Conservation (phyloP, 2,329 filamentous ascomycete genomes). For the Scortechinia acanthostroma region DNA sequence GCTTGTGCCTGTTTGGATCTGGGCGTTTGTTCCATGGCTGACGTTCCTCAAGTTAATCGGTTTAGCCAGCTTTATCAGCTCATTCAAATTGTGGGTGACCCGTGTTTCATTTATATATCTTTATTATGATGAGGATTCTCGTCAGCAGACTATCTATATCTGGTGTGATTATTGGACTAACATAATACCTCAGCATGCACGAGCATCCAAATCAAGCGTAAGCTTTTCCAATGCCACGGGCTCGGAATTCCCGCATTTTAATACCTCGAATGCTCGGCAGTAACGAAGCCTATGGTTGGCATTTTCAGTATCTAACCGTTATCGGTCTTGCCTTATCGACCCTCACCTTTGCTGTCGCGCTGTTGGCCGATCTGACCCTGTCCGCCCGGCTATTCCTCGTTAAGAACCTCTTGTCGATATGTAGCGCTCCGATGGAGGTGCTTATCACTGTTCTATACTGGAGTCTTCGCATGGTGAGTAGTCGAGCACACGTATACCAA, state of each 20-base stretch:
- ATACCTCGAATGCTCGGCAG: too few species aligned
- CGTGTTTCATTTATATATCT: neutral
- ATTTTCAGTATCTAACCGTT: slow-evolving; percentile 59
- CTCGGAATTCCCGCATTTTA: slow-evolving; percentile 6
- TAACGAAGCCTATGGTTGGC: slow-evolving; percentile 56
- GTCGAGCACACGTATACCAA: slow-evolving; percentile 8
- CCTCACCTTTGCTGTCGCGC: slow-evolving; percentile 39
- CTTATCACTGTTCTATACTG: slow-evolving; percentile 55
- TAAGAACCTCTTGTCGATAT: slow-evolving; percentile 50
- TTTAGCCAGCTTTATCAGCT: slow-evolving; percentile 28
- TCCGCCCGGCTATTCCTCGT: slow-evolving; percentile 40
- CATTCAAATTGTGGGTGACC: slow-evolving; percentile 34
- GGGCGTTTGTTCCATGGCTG: slow-evolving; percentile 9
- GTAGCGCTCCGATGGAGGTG: slow-evolving; percentile 50
- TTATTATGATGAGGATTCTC: too few species aligned
- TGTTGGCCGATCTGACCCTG: slow-evolving; percentile 44
- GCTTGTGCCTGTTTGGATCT: slow-evolving; percentile 6
- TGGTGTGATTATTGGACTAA: too few species aligned
- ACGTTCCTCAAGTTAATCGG: slow-evolving; percentile 18
- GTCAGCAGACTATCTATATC: too few species aligned
- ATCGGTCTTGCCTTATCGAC: slow-evolving; percentile 49
- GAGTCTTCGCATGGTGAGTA: slow-evolving; percentile 38
- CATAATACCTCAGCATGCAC: slow-evolving; percentile 18
- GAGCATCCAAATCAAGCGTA: slow-evolving; percentile 30
- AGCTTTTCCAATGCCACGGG: too few species aligned